Evolutionary conservation across 192 early-diverging fungal species (phyloP).

Genomic region (Geranomyces michiganensis): DNA sequence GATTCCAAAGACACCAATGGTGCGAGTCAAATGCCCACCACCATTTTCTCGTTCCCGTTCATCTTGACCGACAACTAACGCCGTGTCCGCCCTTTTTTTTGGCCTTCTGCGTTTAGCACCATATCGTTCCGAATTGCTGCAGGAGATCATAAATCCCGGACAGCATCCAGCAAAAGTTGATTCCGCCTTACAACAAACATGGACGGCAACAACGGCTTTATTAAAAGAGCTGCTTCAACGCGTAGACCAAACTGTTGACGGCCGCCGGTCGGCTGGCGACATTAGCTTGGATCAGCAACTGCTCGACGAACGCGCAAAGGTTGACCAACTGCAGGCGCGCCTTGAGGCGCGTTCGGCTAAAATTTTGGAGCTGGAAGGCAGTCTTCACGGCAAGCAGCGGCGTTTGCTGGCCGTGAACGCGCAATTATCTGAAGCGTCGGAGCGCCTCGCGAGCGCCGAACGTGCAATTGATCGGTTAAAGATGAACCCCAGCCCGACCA

Average conservation of each 20-base stretch:
- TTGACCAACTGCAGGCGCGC: constrained; percentile 21
- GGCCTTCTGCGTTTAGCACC: neutral
- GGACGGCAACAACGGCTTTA: constrained; percentile 3
- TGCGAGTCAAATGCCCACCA: too few relatives aligned
- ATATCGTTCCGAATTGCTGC: constrained; percentile 10
- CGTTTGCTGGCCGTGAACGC: neutral
- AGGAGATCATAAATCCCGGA: constrained; percentile 3
- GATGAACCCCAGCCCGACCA: constrained; percentile 1
- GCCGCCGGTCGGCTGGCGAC: neutral
- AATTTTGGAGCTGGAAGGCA: neutral
- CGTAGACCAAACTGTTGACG: neutral
- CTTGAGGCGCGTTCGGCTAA: constrained; percentile 7
- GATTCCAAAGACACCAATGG: too few relatives aligned
- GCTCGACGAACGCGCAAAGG: constrained; percentile 12
- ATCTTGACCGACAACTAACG: too few relatives aligned
- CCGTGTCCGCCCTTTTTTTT: too few relatives aligned
- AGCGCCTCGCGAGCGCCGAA: constrained; percentile 2
- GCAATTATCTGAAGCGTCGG: neutral
- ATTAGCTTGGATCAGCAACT: neutral
- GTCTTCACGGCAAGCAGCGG: neutral
- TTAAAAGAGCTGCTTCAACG: constrained; percentile 5
- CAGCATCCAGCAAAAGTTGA: neutral
- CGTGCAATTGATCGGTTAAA: constrained; percentile 21
- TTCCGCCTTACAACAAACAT: neutral
- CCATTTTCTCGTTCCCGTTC: too few relatives aligned